Base-by-base conservation (phyloP, 257 asterid species). In the Solanum arcanum region DNA sequence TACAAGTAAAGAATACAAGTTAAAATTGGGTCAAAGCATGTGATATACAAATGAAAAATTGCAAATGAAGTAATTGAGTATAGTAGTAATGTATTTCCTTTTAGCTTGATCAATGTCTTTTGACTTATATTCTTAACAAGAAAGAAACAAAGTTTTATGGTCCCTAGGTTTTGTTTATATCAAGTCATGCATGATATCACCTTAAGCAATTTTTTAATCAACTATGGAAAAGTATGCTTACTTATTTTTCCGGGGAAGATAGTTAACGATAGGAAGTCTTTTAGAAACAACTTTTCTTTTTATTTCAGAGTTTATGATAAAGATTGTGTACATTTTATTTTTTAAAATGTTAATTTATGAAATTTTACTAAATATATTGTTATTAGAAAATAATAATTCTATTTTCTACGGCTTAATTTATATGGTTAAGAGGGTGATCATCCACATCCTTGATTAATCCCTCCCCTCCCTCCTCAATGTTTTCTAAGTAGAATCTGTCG, bases 181-280 rank as follows among this genome's bases (percentile, higher is more conserved):
- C 42, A 47, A 27, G 85, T 80, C 85, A 80, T 80, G 69, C 69
- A 80, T 80, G 85, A 80, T 47, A 47, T 80, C 85, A 80, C 69
- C 44, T 47, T 41, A 80, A 47, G 7, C 59, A 47, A 27, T 80
- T 4, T 46, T 44, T 78, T 44, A 76, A 25, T 78, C 84, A 44
- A 44, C 25, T 44, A 77, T 13, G 64, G 84, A 44, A 35, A 44
- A 42, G 83, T 44, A 77, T 42, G 37, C 83, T 77, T 42, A 8
- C 13, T 29, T 41, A 41, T 41, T 77, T 77, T 42, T 77, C 12
- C 15, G 52, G 56, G 82, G 33, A 23, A 23, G 83, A 21, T 39
- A 64, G 23, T 75, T 75, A 75, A 75, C 23, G 33, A 37, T 18
- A 7, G 60, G 16, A 20, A 9, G 23, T 2, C 9, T 52, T 16